Evolutionary conservation across 768 basidiomycete genomes (phyloP).

Genomic region (Clathrus columnatus): DNA sequence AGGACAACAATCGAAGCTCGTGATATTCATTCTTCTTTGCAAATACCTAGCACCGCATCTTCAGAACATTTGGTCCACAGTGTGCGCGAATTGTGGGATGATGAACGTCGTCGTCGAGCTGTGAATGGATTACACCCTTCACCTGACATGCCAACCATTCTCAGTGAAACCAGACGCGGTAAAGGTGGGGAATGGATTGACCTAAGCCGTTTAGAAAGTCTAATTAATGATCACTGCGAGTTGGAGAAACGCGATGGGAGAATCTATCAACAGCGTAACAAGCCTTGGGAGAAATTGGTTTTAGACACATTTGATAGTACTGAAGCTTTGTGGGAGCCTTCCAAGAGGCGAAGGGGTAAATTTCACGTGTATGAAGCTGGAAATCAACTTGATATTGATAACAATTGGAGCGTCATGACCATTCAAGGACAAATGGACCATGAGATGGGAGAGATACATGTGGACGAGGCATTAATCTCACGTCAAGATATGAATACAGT

Average conservation of each 20-base stretch:
- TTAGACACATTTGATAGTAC: constrained; percentile 89
- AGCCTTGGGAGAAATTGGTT: constrained; percentile 62
- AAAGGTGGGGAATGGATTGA: constrained; percentile 57
- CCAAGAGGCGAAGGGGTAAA: constrained; percentile 48
- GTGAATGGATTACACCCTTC: constrained; percentile 62
- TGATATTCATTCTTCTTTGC: constrained; percentile 48
- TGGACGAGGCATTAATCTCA: constrained; percentile 44
- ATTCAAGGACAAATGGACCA: constrained; percentile 10
- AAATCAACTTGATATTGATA: constrained; percentile 20
- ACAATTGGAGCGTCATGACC: constrained; percentile 14
- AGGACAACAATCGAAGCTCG: constrained; percentile 57
- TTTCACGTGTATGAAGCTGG: constrained; percentile 24
- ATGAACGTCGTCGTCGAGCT: constrained; percentile 72
- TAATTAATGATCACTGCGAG: constrained; percentile 55
- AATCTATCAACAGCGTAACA: constrained; percentile 18
- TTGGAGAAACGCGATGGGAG: constrained; percentile 27
- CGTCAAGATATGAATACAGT: constrained; percentile 46
- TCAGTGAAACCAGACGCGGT: constrained; percentile 52
- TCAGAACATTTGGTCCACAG: constrained; percentile 74
- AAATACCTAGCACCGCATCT: constrained; percentile 45
- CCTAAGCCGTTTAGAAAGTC: constrained; percentile 70
- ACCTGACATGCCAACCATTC: constrained; percentile 63
- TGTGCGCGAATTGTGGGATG: constrained; percentile 93
- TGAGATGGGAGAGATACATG: constrained; percentile 25
- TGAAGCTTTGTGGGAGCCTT: constrained; percentile 74